Evolutionary conservation across 495 filamentous ascomycete species (phyloP), one percentile per base, ranked within the genome.

Genomic region (Penicillium crystallinum): DNA sequence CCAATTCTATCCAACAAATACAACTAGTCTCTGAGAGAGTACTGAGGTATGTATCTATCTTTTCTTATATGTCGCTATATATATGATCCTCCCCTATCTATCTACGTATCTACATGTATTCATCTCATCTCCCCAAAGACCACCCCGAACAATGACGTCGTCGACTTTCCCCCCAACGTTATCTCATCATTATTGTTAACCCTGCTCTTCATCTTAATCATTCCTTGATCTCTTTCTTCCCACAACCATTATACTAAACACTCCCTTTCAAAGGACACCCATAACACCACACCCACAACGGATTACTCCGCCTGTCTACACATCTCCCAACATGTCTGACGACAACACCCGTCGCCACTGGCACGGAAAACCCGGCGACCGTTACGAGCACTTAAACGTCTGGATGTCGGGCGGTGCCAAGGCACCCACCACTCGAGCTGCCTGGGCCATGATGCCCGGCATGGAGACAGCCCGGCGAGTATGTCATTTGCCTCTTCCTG

Each of bases 331-430:
- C 37, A 74, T 69, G 63, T 53, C 47, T 33, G 61, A 66, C 19
- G 52, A 66, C 46, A 46, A 59, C 25, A 39, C 56, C 30, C 58
- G 61, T 29, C 59, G 71, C 49, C 63, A 75, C 58, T 75, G 72
- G 72, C 67, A 74, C 54, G 74, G 72, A 27, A 53, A 1, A n/a
- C 7, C 65, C 21, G 74, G 72, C 23, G 54, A 72, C 45, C 68
- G 74, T 42, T 41, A 75, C 48, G 71, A 77, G 45, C 73, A 75
- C 46, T 62, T 52, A 29, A 77, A 74, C 48, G 68, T 69, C 56
- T 77, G 72, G 74, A 65, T 69, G 53, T 52, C 54, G 18, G 74
- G 74, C 33, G 74, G 72, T 19, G 53, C 55, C 45, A 67, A 53
- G 44, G 54, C 39, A n/a, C 52, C 52, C 43, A 54, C 52, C 35